These are phyloP conservation scores for Sclerotinia sclerotiorum DNA, from an alignment of 2,329 filamentous ascomycete genomes.

Conservation along the genomic window DNA sequence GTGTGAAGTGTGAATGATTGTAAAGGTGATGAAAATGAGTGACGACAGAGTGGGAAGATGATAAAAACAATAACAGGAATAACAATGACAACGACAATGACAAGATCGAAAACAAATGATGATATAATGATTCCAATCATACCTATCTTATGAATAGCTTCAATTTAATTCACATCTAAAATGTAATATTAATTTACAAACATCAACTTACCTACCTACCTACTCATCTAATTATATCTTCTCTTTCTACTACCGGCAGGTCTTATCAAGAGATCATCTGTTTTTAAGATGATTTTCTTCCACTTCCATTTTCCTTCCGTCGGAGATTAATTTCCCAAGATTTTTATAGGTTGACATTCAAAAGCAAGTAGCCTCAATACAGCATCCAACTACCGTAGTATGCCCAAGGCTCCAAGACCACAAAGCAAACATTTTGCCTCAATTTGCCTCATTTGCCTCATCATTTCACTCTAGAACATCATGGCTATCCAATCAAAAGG, in stretches of 20 bases:
- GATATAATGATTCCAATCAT: background rate
- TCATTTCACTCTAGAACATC: background rate
- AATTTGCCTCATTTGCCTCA: background rate
- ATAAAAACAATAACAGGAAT: background rate
- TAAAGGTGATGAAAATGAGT: background rate
- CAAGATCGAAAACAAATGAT: no score
- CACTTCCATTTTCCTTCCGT: constrained; percentile 8
- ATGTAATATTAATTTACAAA: no score
- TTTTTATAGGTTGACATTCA: background rate
- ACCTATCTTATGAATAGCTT: background rate
- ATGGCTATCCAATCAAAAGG: background rate
- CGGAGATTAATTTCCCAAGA: constrained; percentile 3
- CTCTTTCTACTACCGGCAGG: background rate
- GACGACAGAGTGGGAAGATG: no score
- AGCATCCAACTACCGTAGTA: background rate
- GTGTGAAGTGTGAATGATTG: background rate
- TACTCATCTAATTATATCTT: no score
- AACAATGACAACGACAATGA: background rate
- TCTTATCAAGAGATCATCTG: background rate
- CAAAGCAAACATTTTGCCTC: background rate
- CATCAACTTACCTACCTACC: no score
- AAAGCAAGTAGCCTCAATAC: background rate
- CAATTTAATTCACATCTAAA: background rate
- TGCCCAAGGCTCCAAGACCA: background rate
- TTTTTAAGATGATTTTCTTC: background rate